These are phyloP conservation scores for Hypoxylon sp. DNA, from an alignment of 2,329 filamentous ascomycete genomes.

Conservation along the genomic window DNA sequence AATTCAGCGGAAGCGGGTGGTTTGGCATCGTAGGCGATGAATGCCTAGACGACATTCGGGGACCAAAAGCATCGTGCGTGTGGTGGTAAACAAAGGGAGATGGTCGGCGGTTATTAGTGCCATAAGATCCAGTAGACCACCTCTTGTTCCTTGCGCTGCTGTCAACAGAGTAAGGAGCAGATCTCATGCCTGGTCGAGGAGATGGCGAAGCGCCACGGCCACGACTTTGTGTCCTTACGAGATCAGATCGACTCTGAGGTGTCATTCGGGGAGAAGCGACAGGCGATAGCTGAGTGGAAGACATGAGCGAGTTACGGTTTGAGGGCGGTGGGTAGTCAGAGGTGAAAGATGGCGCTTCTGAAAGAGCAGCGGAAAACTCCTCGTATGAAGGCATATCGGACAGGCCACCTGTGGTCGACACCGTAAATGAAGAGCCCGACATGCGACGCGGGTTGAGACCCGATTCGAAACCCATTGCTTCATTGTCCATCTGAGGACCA, in stretches of 20 bases:
- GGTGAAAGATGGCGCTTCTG: slow-evolving; percentile 72
- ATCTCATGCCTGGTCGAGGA: slow-evolving; percentile 71
- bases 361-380: slow-evolving; percentile 71
- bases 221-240: slow-evolving; percentile 70
- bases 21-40: slow-evolving; percentile 59
- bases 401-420: slow-evolving; percentile 71
- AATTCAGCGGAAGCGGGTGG: slow-evolving; percentile 61
- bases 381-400: slow-evolving; percentile 77
- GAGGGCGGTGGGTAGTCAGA: slow-evolving; percentile 73
- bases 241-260: slow-evolving; percentile 66
- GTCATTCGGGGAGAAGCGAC: slow-evolving; percentile 75
- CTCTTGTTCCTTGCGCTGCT: slow-evolving; percentile 71
- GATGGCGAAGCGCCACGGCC: slow-evolving; percentile 74
- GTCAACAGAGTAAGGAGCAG: slow-evolving; percentile 76
- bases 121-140: slow-evolving; percentile 81
- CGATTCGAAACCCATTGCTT: slow-evolving; percentile 60
- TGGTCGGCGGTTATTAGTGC: slow-evolving; percentile 59
- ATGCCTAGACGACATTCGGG: slow-evolving; percentile 63
- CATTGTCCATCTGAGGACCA: slow-evolving; percentile 58
- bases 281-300: slow-evolving; percentile 75
- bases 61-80: slow-evolving; percentile 66
- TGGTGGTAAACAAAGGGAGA: slow-evolving; percentile 71
- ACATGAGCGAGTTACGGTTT: slow-evolving; percentile 75
- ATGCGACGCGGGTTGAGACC: slow-evolving; percentile 67
- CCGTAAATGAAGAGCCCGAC: slow-evolving; percentile 77